Conservation (phyloP, 1,284 basidiomycete genomes). For the Coniferiporia weirii region DNA sequence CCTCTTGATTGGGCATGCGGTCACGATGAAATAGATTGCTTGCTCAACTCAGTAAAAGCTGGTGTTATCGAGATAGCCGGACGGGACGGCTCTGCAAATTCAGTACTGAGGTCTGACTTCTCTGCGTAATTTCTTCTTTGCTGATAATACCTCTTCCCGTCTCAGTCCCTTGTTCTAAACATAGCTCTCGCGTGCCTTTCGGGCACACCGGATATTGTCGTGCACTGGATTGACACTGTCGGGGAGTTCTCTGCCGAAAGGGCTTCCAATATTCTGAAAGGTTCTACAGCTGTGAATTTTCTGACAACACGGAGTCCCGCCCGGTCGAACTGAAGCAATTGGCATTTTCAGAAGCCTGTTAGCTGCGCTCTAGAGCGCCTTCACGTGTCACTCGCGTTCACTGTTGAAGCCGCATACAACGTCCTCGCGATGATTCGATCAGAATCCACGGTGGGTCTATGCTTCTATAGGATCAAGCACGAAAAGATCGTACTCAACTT, state of each 20-base stretch:
- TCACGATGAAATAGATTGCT: slow-evolving; percentile 41
- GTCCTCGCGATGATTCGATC: slow-evolving; percentile 42
- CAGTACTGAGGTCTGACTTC: slow-evolving; percentile 34
- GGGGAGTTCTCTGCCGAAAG: slow-evolving; percentile 58
- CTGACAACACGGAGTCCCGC: background rate
- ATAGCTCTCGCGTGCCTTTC: slow-evolving; percentile 49
- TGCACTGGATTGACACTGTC: slow-evolving; percentile 66
- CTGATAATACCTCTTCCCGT: background rate
- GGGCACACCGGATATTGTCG: slow-evolving; percentile 31
- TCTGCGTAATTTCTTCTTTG: slow-evolving; percentile 1
- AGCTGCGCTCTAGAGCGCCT: slow-evolving; percentile 36
- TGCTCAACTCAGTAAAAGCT: slow-evolving; percentile 40
- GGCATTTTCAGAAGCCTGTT: slow-evolving; percentile 14
- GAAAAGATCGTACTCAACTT: background rate
- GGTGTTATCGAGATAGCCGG: slow-evolving; percentile 64
- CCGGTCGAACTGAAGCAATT: background rate
- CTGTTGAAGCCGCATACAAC: slow-evolving; percentile 46
- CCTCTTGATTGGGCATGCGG: slow-evolving; percentile 28
- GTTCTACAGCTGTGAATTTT: slow-evolving; percentile 18
- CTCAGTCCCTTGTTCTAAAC: slow-evolving; percentile 53
- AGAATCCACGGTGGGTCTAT: slow-evolving; percentile 28
- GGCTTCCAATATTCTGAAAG: slow-evolving; percentile 26
- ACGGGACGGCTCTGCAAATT: slow-evolving; percentile 55
- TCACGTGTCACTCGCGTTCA: slow-evolving; percentile 52
- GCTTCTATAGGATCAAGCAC: background rate